Conservation (phyloP, 169 alveolate species). For the Theileria parva region DNA sequence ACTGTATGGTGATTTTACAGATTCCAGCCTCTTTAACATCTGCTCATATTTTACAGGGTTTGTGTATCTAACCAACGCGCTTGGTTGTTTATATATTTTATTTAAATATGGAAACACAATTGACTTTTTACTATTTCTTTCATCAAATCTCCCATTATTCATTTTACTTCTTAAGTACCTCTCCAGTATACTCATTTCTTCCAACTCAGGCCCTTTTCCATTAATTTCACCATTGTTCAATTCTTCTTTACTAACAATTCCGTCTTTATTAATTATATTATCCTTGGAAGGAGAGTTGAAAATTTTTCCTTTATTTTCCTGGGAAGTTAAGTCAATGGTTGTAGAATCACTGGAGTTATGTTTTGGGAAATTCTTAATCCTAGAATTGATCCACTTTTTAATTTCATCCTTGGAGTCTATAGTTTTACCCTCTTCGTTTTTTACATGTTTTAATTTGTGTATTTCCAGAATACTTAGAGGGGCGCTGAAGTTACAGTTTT, state of each 20-base stretch:
- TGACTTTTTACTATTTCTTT: constrained; percentile 8
- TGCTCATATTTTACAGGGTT: constrained; percentile 54
- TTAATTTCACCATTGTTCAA: neutral
- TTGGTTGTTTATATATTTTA: constrained; percentile 57
- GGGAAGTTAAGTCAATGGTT: neutral
- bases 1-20: constrained; percentile 33
- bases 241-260: neutral
- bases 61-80: constrained; percentile 55
- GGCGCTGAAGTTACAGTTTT: constrained; percentile 69
- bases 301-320: neutral
- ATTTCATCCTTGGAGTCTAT: constrained; percentile 64
- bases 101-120: constrained; percentile 41
- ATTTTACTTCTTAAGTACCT: neutral
- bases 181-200: neutral
- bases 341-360: constrained; percentile 1
- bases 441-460: constrained; percentile 68
- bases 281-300: neutral
- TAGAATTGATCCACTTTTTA: constrained; percentile 54
- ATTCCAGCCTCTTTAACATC: constrained; percentile 32
- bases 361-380: constrained; percentile 33
- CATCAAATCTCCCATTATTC: neutral
- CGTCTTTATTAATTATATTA: neutral
- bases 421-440: constrained; percentile 58
- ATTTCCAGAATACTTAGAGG: constrained; percentile 70
- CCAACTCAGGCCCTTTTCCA: neutral